phyloP scores from a whole-genome alignment of 306 rosid genomes.

The Luffa aegyptiaca region DNA sequence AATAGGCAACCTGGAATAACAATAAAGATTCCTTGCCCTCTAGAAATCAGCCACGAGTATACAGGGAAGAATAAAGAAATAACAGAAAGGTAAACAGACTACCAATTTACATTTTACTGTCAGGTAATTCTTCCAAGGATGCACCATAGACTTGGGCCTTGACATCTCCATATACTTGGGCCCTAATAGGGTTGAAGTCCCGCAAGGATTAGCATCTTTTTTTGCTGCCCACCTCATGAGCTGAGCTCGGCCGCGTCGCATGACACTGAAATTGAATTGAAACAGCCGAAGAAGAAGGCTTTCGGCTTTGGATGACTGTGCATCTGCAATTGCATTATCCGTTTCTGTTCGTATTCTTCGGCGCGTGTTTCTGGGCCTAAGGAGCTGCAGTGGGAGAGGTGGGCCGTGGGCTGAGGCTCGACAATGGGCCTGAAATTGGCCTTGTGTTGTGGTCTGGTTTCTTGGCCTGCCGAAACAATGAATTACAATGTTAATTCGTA shows the following conservation, averaged over 20 bases:
- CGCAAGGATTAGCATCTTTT: slow-evolving; percentile 39
- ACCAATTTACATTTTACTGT: too few relatives aligned
- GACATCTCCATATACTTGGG: too few relatives aligned
- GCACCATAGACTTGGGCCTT: too few relatives aligned
- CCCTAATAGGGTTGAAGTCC: slow-evolving; percentile 41
- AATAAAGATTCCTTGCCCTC: too few relatives aligned
- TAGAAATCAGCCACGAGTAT: too few relatives aligned
- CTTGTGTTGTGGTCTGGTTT: neutral
- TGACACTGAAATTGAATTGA: neutral
- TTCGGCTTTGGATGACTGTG: neutral
- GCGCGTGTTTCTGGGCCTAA: neutral
- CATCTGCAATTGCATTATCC: neutral
- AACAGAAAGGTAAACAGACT: too few relatives aligned
- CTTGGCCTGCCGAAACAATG: too few relatives aligned
- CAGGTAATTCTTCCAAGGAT: too few relatives aligned
- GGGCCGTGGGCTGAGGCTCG: neutral
- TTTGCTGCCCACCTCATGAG: slow-evolving; percentile 33
- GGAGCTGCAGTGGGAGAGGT: neutral
- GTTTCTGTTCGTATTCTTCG: neutral
- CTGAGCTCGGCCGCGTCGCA: slow-evolving; percentile 17
- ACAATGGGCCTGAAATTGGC: neutral
- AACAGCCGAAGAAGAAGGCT: neutral
- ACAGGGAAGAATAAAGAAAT: too few relatives aligned
- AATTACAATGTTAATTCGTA: too few relatives aligned
- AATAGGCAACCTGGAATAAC: too few relatives aligned